Evolutionary conservation across 148 eudicot genomes (phyloP), one percentile per base, ranked within the genome.

Genomic region (Cornus kousa): DNA sequence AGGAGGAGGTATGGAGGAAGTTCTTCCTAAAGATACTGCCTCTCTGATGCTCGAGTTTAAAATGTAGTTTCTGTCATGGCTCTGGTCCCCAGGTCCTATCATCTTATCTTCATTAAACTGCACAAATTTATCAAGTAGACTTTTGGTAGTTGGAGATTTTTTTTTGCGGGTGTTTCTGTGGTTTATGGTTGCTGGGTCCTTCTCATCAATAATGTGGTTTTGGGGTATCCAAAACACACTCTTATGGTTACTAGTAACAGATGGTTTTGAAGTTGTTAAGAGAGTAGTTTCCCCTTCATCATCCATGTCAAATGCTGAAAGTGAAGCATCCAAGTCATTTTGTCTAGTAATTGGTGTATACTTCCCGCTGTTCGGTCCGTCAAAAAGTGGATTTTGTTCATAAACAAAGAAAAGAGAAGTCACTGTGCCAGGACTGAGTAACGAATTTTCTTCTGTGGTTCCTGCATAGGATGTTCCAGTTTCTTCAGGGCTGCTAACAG

Each of bases 381-480:
- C 97, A 86, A 87, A 94, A 65, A 94, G 85, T n/a, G 98, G 97
- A 80, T 94, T 94, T 75, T 85, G 87, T 79, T 91, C 94, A 82
- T 87, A 92, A 43, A 88, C 87, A 59, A 90, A 84, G 77, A 83
- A 94, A 64, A 86, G 85, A 68, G 94, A 87, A 68, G 87, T 67
- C 20, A 79, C 82, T 74, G 83, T 82, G 70, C 87, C 94, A 22
- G 87, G 80, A 79, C 89, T 82, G 28, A 89, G 87, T 23, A 86
- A 72, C 39, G 93, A 86, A 72, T 83, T 82, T 72, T 85, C 90
- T 31, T 68, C 84, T 3, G 89, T 85, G 23, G 91, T 87, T 90
- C 90, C 87, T 55, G 93, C 80, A 81, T 80, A 87, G 33, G 93
- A 87, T 79, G 90, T 85, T 67, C 90, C 85, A 59, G 92, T 84